These are phyloP conservation scores for Pleurotus cornucopiae DNA, from an alignment of 768 basidiomycete species.

Conservation along the genomic window DNA sequence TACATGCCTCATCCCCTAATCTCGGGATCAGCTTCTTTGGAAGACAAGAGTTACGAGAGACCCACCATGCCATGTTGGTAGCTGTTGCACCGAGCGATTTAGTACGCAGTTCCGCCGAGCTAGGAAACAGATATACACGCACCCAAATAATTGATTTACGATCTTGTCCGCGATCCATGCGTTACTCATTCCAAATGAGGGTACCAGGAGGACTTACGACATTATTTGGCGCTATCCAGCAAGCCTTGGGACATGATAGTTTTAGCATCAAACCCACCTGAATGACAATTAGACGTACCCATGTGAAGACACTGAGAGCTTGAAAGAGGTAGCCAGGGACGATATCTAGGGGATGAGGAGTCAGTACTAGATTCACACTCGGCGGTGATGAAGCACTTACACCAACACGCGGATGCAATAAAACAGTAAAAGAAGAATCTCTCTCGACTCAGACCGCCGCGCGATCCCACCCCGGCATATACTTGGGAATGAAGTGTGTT, in stretches of 20 bases:
- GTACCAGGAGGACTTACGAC: conserved; percentile 16
- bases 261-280: not conserved
- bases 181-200: not conserved
- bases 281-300: conserved; percentile 24
- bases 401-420: conserved; percentile 55
- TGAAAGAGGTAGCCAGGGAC: conserved; percentile 74
- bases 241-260: conserved; percentile 9
- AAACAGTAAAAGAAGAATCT: conserved; percentile 73
- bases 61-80: conserved; percentile 17
- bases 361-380: not conserved
- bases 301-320: conserved; percentile 56
- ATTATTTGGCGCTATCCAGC: conserved; percentile 69
- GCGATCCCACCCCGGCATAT: conserved; percentile 61
- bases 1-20: conserved; percentile 16
- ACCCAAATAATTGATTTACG: conserved; percentile 77
- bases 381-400: conserved; percentile 20
- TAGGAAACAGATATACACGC: conserved; percentile 20
- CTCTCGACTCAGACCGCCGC: conserved; percentile 68
- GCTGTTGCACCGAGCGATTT: not conserved
- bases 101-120: too few relatives aligned
- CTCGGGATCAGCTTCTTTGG: conserved; percentile 51
- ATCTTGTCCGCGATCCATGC: conserved; percentile 16
- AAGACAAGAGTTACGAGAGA: not conserved
- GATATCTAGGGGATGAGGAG: conserved; percentile 20
- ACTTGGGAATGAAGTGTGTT: conserved; percentile 77